These are phyloP conservation scores for Plenodomus tracheiphilus DNA, from an alignment of 2,329 filamentous ascomycete genomes.

Conservation along the genomic window DNA sequence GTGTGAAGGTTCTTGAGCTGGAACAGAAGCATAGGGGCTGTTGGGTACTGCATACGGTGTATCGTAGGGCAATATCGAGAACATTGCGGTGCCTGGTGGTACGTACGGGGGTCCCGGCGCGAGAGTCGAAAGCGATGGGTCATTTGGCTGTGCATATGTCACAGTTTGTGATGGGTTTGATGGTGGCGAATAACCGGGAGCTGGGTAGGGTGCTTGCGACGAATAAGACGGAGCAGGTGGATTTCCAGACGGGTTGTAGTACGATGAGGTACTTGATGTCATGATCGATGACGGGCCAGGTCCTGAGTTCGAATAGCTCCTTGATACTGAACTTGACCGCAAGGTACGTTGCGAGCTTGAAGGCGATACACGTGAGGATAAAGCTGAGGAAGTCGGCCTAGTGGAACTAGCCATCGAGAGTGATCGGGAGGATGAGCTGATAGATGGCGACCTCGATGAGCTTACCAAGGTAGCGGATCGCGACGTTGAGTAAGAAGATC, in stretches of 20 bases:
- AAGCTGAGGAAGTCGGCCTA: background rate
- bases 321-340: too few relatives aligned
- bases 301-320: background rate
- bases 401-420: background rate
- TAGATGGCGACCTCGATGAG: too few relatives aligned
- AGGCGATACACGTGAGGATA: constrained; percentile 1
- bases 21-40: too few relatives aligned
- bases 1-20: too few relatives aligned
- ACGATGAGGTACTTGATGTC: constrained; percentile 1
- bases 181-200: constrained; percentile 3
- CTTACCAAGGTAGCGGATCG: too few relatives aligned
- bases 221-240: constrained; percentile 17
- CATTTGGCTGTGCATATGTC: constrained; percentile 1
- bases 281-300: background rate
- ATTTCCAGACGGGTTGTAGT: constrained; percentile 1
- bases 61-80: too few relatives aligned
- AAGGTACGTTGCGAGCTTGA: background rate
- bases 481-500: too few relatives aligned
- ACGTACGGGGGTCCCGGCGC: constrained; percentile 1
- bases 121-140: too few relatives aligned
- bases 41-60: too few relatives aligned
- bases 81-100: constrained; percentile 4
- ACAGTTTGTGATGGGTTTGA: constrained; percentile 4
- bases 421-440: background rate
- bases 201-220: constrained; percentile 9